Evolutionary conservation across 1,284 basidiomycete species (phyloP), one percentile per base, ranked within the genome.

Genomic region (Tylopilus sp.): DNA sequence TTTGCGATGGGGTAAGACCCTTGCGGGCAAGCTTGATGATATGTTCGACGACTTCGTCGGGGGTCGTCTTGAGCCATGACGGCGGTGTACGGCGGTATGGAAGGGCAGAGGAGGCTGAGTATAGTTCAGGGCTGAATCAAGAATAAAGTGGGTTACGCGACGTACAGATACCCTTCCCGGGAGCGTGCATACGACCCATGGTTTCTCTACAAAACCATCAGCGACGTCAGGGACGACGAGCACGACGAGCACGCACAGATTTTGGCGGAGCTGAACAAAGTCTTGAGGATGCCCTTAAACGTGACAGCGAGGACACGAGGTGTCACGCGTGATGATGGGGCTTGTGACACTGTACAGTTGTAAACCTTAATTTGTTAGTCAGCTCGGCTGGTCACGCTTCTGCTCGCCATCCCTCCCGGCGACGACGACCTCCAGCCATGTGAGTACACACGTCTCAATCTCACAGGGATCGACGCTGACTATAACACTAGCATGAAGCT

Each of bases 21-120:
- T 97, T 96, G 73, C 92, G 89, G 53, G 96, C 96, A 65, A 97
- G 86, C 78, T 98, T 98, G 79, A 83, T 80, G 78, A 98, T 98
- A 71, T 96, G 92, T 66, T 97, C 92, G 64, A 90, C 84, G 65
- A 98, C 92, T 61, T 98, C 96, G 54, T 97, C 93, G 39, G 93
- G 86, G 60, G 92, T 89, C 54, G 92, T 89, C 82, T 98, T 98
- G 72, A 97, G 86, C 96, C 96, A 98, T 55, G 89, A 81, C 58
- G 96, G 95, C 58, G 94, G 92, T 52, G 92, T 78, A 69, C 95
- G 91, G 74, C 91, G 87, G 84, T 97, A 98, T 57, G 96, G 96
- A 68, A 98, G 90, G 62, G 96, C 95, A 69, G 95, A 97, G 76
- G 91, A 92, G 77, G 91, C 86, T 89, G 57, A n/a, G 9, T 6